A percentile compares a stretch with the other conserved stretches of the same genome.
These are phyloP conservation scores for Coemansia furcata DNA, from an alignment of 192 early-diverging fungal species.

Conservation along the genomic window DNA sequence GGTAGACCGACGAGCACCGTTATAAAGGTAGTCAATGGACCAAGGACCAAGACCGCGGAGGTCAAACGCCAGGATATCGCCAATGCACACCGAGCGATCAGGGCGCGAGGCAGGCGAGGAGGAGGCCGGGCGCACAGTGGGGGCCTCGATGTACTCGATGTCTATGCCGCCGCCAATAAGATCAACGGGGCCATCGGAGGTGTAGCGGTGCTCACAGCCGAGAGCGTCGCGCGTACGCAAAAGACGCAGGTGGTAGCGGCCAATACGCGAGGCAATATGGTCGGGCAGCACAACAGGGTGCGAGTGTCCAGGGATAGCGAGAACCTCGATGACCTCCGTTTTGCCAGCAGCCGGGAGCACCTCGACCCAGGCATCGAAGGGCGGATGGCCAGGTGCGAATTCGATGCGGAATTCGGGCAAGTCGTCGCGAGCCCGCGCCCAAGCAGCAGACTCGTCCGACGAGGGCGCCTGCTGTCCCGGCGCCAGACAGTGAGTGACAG, in stretches of 20 bases:
- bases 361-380: constrained; percentile 50
- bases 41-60: constrained; percentile 68
- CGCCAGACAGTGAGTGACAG: constrained; percentile 40
- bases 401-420: constrained; percentile 48
- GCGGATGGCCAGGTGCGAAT: constrained; percentile 14
- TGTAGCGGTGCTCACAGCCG: constrained; percentile 47
- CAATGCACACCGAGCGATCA: constrained; percentile 56
- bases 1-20: constrained; percentile 18
- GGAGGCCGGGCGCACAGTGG: constrained; percentile 38
- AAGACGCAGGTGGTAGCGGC: constrained; percentile 48
- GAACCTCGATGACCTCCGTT: constrained; percentile 37
- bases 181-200: constrained; percentile 14
- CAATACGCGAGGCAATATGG: constrained; percentile 40
- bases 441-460: constrained; percentile 25
- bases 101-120: constrained; percentile 33
- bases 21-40: constrained; percentile 56
- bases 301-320: constrained; percentile 17
- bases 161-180: constrained; percentile 39
- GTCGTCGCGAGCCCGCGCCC: constrained; percentile 41
- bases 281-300: constrained; percentile 34
- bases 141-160: constrained; percentile 53
- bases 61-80: constrained; percentile 64
- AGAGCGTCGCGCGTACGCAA: constrained; percentile 37
- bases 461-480: constrained; percentile 34
- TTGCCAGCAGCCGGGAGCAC: constrained; percentile 45